Conservation (phyloP, 2,329 filamentous ascomycete genomes). For the Trichoderma brevicompactum region DNA sequence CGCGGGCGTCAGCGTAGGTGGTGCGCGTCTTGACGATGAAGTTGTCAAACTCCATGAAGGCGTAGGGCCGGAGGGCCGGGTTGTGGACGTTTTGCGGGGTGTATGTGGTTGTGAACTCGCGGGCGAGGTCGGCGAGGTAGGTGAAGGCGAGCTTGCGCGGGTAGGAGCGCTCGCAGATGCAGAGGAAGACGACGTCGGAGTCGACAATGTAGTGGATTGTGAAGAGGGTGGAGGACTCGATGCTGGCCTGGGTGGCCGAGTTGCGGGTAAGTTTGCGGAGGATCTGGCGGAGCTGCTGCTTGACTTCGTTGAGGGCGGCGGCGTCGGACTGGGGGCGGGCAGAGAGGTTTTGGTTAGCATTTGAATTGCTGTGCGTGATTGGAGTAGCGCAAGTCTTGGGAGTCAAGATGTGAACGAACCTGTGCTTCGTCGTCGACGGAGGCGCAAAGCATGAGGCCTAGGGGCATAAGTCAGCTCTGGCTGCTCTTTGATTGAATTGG, state of each 20-base stretch:
- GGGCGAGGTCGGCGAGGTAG: slow-evolving; percentile 89
- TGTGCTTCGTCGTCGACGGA: slow-evolving; percentile 90
- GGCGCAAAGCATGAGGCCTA: slow-evolving; percentile 92
- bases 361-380: neutral
- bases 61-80: slow-evolving; percentile 82
- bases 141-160: slow-evolving; percentile 98
- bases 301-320: slow-evolving; percentile 80
- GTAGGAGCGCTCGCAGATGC: slow-evolving; percentile 91
- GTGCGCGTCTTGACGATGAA: slow-evolving; percentile 93
- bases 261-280: slow-evolving; percentile 86
- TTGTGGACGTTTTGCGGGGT: slow-evolving; percentile 72
- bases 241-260: slow-evolving; percentile 86
- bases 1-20: slow-evolving; percentile 90
- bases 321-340: slow-evolving; percentile 55
- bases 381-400: neutral
- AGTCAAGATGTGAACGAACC: slow-evolving; percentile 46
- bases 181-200: slow-evolving; percentile 84
- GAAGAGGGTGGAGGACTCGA: slow-evolving; percentile 80
- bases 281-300: slow-evolving; percentile 87
- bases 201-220: slow-evolving; percentile 90
- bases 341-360: neutral
- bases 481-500: neutral
- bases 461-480: neutral
- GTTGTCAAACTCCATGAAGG: slow-evolving; percentile 97
- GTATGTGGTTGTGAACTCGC: slow-evolving; percentile 91